Evolutionary conservation across 192 early-diverging fungal genomes (phyloP), one percentile per base, ranked within the genome.

Genomic region (Glomus cerebriforme): DNA sequence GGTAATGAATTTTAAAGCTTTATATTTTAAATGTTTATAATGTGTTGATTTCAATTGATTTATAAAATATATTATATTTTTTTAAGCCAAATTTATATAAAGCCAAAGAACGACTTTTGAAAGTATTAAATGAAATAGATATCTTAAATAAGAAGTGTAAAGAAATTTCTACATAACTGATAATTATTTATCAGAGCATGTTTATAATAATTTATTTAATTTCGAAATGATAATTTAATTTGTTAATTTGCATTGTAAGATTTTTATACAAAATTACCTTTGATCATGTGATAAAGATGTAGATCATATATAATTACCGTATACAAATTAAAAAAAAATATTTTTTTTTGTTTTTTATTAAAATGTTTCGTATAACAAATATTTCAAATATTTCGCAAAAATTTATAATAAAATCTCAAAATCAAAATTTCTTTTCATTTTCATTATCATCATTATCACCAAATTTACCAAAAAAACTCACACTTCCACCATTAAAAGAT

Each of bases 41-140:
- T 34, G 2, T 15, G 34, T 35, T 31, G 24, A 35, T 68, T 35
- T 9, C 39, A 43, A 12, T 35, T 35, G 34, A 35, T 35, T 32
- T 27, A 17, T 54, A 54, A 54, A 54, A 0, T 19, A 0, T 49
- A 54, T 54, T 54, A 0, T 22, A 22, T 34, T 24, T 68, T 37
- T 37, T 68, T 17, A 12, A 68, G 66, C 66, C 66, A 68, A 68
- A 35, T 17, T 68, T 68, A 35, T 5, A 37, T 32, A 68, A 68
- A 32, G 66, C 66, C 3, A 68, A 68, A 22, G 26, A 68, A 26
- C 26, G 19, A n/a, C 35, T 37, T 9, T 37, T 37, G 12, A 68
- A 68, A 68, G 2, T n/a, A 37, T 68, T 68, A 68, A 17, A 68
- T 29, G 66, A 68, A 63, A 24, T 63, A 2, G 27, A 63, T 63